Conservation (phyloP, 1,284 basidiomycete species). For the Meira nashicola region DNA sequence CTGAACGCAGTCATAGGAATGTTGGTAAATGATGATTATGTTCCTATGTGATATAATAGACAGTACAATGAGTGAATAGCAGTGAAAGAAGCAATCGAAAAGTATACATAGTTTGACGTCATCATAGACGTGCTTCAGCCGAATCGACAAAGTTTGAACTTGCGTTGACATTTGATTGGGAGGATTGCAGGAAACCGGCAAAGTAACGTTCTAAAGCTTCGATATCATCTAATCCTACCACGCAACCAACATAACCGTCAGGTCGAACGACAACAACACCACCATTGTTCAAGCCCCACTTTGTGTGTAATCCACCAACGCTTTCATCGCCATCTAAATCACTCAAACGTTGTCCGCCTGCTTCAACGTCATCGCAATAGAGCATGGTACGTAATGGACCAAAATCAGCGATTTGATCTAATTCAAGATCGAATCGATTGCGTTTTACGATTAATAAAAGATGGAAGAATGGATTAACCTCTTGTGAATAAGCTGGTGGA, state of each 20-base stretch:
- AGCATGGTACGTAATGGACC: slow-evolving; percentile 56
- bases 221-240: slow-evolving; percentile 59
- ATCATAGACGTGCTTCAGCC: no score
- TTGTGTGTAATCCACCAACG: slow-evolving; percentile 55
- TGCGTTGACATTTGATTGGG: background rate
- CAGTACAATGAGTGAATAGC: background rate
- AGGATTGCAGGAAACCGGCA: slow-evolving; percentile 36
- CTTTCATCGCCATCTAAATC: slow-evolving; percentile 27
- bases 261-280: slow-evolving; percentile 67
- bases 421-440: slow-evolving; percentile 45
- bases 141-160: no score
- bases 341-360: slow-evolving; percentile 55
- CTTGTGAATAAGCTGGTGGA: slow-evolving; percentile 27
- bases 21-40: background rate
- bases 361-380: slow-evolving; percentile 56
- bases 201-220: slow-evolving; percentile 60
- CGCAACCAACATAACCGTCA: slow-evolving; percentile 67
- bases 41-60: background rate
- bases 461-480: slow-evolving; percentile 51
- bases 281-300: slow-evolving; percentile 61
- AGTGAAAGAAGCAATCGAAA: background rate
- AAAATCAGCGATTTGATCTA: slow-evolving; percentile 38
- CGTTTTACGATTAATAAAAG: slow-evolving; percentile 44
- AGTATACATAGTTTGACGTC: no score
- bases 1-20: background rate